phyloP scores from a whole-genome alignment of 495 filamentous ascomycete species.

The Pyronema domesticum region DNA sequence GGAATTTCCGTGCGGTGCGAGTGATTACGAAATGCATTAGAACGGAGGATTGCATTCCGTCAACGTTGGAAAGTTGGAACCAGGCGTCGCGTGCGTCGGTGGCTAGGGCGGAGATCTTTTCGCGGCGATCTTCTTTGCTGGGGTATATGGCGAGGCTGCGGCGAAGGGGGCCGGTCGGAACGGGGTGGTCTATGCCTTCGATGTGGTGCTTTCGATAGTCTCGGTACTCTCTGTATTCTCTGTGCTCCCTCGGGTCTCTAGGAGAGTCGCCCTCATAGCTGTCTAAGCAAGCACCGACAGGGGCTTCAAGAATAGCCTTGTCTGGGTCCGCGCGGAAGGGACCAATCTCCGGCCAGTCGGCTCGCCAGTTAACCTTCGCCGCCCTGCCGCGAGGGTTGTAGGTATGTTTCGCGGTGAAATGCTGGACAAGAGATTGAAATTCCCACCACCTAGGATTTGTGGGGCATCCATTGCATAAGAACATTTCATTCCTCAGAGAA shows the following conservation, averaged over 20 bases:
- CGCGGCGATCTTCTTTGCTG: too few species aligned
- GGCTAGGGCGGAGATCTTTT: background rate
- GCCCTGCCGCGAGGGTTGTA: constrained; percentile 45
- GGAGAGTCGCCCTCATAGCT: too few species aligned
- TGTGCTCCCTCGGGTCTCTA: too few species aligned
- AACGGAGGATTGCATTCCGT: constrained; percentile 43
- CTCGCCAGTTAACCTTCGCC: constrained; percentile 54
- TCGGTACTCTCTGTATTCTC: too few species aligned
- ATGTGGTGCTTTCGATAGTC: too few species aligned
- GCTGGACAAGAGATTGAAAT: constrained; percentile 61
- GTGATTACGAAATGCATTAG: constrained; percentile 47
- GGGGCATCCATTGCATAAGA: constrained; percentile 54
- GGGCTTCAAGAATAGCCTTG: constrained; percentile 6
- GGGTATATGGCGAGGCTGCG: background rate
- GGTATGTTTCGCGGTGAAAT: constrained; percentile 67
- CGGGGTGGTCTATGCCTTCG: background rate
- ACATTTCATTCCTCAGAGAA: constrained; percentile 35
- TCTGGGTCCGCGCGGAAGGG: constrained; percentile 46
- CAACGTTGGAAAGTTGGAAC: constrained; percentile 39
- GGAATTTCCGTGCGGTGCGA: constrained; percentile 39
- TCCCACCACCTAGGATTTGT: constrained; percentile 44
- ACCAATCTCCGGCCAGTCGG: constrained; percentile 58
- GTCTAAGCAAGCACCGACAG: background rate
- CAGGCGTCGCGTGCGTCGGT: constrained; percentile 40
- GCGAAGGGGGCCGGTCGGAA: background rate